Evolutionary conservation across 306 rosid genomes (phyloP).

Genomic region (Senna tora): DNA sequence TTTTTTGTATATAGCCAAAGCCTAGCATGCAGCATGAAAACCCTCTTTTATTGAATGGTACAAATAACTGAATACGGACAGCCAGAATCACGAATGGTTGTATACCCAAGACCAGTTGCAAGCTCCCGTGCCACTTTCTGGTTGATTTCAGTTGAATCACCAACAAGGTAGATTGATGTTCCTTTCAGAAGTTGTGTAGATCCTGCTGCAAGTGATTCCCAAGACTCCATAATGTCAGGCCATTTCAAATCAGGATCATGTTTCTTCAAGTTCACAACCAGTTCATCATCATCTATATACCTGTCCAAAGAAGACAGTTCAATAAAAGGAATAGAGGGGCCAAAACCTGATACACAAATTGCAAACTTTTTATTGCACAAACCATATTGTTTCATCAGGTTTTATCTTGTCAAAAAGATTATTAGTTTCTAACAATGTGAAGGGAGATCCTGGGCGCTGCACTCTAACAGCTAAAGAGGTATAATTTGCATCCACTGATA

Average conservation of each 20-base stretch:
- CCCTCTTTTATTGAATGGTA: background rate
- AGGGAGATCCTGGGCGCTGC: constrained; percentile 56
- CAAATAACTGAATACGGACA: background rate
- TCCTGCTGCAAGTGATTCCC: constrained; percentile 86
- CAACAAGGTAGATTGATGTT: constrained; percentile 79
- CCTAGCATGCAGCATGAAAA: constrained; percentile 4
- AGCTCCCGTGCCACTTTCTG: constrained; percentile 86
- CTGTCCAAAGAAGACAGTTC: constrained; percentile 50
- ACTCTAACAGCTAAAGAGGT: constrained; percentile 64
- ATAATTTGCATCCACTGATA: constrained; percentile 65
- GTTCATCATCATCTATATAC: constrained; percentile 87
- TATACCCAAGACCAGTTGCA: constrained; percentile 87
- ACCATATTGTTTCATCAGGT: constrained; percentile 96
- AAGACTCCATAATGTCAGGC: constrained; percentile 86
- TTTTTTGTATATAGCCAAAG: constrained; percentile 11
- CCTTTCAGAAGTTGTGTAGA: constrained; percentile 80
- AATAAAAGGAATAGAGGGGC: constrained; percentile 27
- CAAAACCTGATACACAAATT: background rate
- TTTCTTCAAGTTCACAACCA: constrained; percentile 86
- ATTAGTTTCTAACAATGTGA: constrained; percentile 74
- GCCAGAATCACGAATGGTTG: constrained; percentile 24
- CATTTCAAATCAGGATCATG: constrained; percentile 87
- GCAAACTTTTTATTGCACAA: constrained; percentile 38
- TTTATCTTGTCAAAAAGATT: constrained; percentile 76
- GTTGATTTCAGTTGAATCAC: constrained; percentile 82